A percentile compares a stretch with the other conserved stretches of the same genome.
phyloP scores from a whole-genome alignment of 371 early-diverging fungal genomes.

The Smittium culicis region DNA sequence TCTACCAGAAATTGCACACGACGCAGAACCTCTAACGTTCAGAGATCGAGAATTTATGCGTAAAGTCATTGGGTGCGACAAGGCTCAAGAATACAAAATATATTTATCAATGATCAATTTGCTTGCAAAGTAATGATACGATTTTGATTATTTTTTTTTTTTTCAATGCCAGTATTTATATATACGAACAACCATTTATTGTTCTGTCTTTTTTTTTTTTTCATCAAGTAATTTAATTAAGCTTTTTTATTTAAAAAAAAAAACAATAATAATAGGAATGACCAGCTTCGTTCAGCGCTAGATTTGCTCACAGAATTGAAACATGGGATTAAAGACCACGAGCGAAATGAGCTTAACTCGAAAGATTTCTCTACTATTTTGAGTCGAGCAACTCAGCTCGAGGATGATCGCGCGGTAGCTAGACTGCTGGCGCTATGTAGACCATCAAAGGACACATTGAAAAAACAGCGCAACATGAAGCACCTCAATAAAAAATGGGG shows the following conservation, averaged over 20 bases:
- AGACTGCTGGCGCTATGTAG: slow-evolving; percentile 7
- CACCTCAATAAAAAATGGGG: slow-evolving; percentile 30
- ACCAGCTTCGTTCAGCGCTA: slow-evolving; percentile 25
- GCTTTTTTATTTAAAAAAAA: too few species aligned
- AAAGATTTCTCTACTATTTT: slow-evolving; percentile 24
- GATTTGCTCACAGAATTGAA: slow-evolving; percentile 25
- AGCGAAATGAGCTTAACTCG: slow-evolving; percentile 21
- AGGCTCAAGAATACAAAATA: slow-evolving; percentile 8
- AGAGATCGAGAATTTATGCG: slow-evolving; percentile 6
- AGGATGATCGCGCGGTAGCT: slow-evolving; percentile 11
- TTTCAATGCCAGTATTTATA: not conserved
- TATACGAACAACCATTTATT: not conserved
- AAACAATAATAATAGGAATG: slow-evolving; percentile 5
- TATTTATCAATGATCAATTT: slow-evolving; percentile 10
- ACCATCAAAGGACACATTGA: slow-evolving; percentile 16
- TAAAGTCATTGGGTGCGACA: slow-evolving; percentile 1
- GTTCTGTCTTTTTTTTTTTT: not conserved
- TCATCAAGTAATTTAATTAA: too few species aligned
- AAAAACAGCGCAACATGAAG: slow-evolving; percentile 18
- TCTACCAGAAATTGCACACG: not conserved
- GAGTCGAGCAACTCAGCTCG: slow-evolving; percentile 19
- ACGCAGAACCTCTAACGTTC: not conserved
- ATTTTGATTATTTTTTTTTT: not conserved
- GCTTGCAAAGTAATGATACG: slow-evolving; percentile 3
- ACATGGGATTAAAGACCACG: slow-evolving; percentile 20